Evolutionary conservation across 441 rosid species (phyloP), one percentile per base, ranked within the genome.

Genomic region (Adansonia madagascariensis): DNA sequence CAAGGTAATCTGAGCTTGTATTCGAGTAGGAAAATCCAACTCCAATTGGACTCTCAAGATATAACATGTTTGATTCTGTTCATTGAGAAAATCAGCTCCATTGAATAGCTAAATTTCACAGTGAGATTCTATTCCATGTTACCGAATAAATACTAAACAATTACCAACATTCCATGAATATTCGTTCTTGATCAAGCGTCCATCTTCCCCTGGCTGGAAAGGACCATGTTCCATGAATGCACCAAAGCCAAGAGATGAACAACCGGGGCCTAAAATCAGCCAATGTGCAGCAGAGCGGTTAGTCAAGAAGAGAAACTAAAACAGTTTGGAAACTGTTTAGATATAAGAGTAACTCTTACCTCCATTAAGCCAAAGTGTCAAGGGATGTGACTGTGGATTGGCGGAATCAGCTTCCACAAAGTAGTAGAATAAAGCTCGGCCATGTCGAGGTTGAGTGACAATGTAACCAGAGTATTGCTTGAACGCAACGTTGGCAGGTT

Each of bases 241-340:
- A 64, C 84, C 87, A 60, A n/a, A 76, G 18, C 81, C 87, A 18
- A 85, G 65, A n/a, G 85, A 85, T 9, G 85, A 85, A 74, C 87
- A 85, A 9, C 87, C 79, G 0, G 83, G 88, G 10, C 88, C 88
- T 82, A 56, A 0, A 27, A 11, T 10, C 11, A 18, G 5, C 4
- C 10, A 6, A 52, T 15, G 2, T 1, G 2, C 35, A 63, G 3
- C 9, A 41, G 18, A 35, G 60, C 3, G 1, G 18, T 41, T 63
- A 17, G 0, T 63, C 72, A 44, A 67, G 4, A 12, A 44, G 31
- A 18, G 52, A 61, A 61, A 27, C 14, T 43, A 41, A 65, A 17
- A n/a, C 24, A 65, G 8, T 17, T 8, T 11, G 24, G 35, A 11
- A 10, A 5, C 6, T 35, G 41, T 35, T 35, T 4, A 35, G 41